Evolutionary conservation across 768 basidiomycete species (phyloP).

Genomic region (Agaricus sinodeliciosus): DNA sequence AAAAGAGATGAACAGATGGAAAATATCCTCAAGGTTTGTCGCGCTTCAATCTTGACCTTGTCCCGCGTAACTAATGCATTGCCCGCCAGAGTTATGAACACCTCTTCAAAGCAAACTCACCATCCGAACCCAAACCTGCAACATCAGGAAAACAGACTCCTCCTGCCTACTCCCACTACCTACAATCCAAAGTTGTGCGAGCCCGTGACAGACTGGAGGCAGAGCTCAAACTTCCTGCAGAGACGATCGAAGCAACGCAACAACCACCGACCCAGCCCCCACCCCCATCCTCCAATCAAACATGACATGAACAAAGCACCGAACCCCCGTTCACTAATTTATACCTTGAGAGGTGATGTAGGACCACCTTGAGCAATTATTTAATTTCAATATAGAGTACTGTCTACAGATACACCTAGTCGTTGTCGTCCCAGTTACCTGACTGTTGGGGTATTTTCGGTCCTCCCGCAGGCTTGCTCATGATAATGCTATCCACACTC

Average conservation of each 20-base stretch:
- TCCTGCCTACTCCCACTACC: slow-evolving; percentile 74
- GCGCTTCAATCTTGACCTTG: background rate
- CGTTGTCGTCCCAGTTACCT: slow-evolving; percentile 83
- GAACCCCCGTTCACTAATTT: slow-evolving; percentile 11
- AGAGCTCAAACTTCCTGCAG: slow-evolving; percentile 41
- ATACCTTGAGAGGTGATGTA: background rate
- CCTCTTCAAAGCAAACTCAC: slow-evolving; percentile 85
- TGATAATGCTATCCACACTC: slow-evolving; percentile 96
- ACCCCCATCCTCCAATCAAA: background rate
- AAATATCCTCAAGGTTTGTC: slow-evolving; percentile 61
- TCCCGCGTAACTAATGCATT: background rate
- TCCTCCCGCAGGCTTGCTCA: slow-evolving; percentile 89
- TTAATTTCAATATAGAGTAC: background rate
- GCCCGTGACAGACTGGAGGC: slow-evolving; percentile 95
- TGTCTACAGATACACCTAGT: slow-evolving; percentile 22
- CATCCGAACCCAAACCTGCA: slow-evolving; percentile 43
- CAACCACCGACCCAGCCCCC: slow-evolving; percentile 5
- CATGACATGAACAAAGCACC: background rate
- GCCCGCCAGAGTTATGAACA: slow-evolving; percentile 80
- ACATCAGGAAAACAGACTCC: slow-evolving; percentile 35
- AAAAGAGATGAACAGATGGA: slow-evolving; percentile 70
- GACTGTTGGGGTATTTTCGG: slow-evolving; percentile 85
- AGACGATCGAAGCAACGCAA: slow-evolving; percentile 16
- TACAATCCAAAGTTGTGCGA: slow-evolving; percentile 95
- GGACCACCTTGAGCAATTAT: background rate